Evolutionary conservation across 2,329 filamentous ascomycete genomes (phyloP), one percentile per base, ranked within the genome.

Genomic region (Diaporthe longicolla): DNA sequence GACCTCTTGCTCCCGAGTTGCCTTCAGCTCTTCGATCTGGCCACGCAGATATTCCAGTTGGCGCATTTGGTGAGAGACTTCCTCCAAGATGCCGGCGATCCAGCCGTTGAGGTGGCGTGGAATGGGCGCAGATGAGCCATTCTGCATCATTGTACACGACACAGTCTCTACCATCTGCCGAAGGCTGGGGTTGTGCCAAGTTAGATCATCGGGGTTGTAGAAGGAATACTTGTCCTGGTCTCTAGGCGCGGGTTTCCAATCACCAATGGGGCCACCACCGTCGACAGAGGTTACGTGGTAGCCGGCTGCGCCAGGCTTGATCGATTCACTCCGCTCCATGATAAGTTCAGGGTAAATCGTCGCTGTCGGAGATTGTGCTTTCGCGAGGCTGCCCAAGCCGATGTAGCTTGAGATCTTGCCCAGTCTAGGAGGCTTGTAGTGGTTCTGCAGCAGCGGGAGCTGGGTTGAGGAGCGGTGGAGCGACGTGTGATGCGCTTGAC

Each of bases 151-250:
- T n/a, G 68, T 32, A 35, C 58, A 73, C 21, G 61, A 52, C 21
- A 76, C 68, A 9, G 71, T 76, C 29, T 76, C 75, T 43, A 76
- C 55, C 71, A 76, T 76, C 65, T 75, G 75, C 37, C 57, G 63
- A 10, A 75, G 71, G 35, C n/a, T 73, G 32, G 75, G 73, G n/a
- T 73, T 75, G 68, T 71, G 54, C 71, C 71, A 76, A 48, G 55
- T 74, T n/a, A 24, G 4, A 26, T 52, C 48, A 2, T 52, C 48
- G 10, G n/a, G 24, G 10, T 57, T 74, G 68, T 68, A 71, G 45
- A 55, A 45, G 48, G 55, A 37, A 26, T 32, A 68, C 1, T 58
- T 35, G 19, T 29, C n/a, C 24, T 40, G 19, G 19, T 48, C 21
- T 48, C 45, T 61, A 32, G 13, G 19, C 6, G 26, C 19, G n/a